Conservation (phyloP, 2,329 filamentous ascomycete species). For the Fonsecaea multimorphosa region DNA sequence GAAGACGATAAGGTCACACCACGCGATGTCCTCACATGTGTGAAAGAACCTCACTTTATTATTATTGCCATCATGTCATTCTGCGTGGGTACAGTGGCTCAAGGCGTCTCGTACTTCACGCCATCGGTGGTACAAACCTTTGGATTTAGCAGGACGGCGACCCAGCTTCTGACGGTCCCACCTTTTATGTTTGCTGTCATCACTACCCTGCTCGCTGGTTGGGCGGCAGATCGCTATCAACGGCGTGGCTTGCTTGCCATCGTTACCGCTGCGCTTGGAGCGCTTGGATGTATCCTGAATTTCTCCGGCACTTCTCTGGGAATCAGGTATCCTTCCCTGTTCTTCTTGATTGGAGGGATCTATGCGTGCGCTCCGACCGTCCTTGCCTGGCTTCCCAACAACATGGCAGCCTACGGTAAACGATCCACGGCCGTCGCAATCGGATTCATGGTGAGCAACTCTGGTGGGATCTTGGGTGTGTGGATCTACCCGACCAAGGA, state of each 20-base stretch:
- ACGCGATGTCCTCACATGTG: neutral
- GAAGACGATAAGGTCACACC: neutral
- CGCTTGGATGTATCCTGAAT: constrained; percentile 58
- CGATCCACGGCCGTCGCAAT: constrained; percentile 53
- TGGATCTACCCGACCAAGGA: constrained; percentile 44
- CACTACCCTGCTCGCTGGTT: constrained; percentile 5
- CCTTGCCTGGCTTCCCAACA: constrained; percentile 41
- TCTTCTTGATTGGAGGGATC: constrained; percentile 44
- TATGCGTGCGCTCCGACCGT: constrained; percentile 40
- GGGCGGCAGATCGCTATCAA: constrained; percentile 16
- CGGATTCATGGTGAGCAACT: constrained; percentile 48
- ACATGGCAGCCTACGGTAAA: constrained; percentile 37
- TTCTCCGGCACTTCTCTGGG: constrained; percentile 51
- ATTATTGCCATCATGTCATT: constrained; percentile 36
- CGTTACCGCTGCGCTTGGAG: constrained; percentile 41
- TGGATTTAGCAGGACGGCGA: constrained; percentile 47
- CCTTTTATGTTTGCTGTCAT: constrained; percentile 66
- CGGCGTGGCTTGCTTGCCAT: constrained; percentile 53
- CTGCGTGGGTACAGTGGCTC: neutral
- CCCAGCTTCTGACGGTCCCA: constrained; percentile 49
- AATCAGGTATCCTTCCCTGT: constrained; percentile 69
- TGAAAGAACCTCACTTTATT: neutral
- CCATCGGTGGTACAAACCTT: constrained; percentile 74
- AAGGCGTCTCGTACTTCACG: constrained; percentile 59
- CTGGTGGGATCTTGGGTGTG: constrained; percentile 45